phyloP scores from a whole-genome alignment of 805 yeast species.

The Metschnikowia sp. region DNA sequence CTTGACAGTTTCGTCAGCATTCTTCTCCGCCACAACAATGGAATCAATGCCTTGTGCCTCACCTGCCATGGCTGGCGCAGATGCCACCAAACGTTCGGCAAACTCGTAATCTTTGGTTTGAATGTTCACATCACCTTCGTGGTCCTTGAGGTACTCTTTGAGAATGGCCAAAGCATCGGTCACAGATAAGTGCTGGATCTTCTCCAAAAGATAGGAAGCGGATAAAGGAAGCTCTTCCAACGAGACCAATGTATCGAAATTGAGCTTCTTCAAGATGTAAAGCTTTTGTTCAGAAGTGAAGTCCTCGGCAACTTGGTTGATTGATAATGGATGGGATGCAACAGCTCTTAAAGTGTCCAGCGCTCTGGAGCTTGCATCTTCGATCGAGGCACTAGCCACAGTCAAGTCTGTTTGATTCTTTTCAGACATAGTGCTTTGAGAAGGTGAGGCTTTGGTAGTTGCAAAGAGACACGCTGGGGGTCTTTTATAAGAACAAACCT shows the following conservation, averaged over 20 bases:
- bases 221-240: slow-evolving; percentile 31
- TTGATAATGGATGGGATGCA: slow-evolving; percentile 22
- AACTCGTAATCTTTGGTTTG: slow-evolving; percentile 34
- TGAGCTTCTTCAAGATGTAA: slow-evolving; percentile 26
- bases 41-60: not conserved
- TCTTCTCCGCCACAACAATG: slow-evolving; percentile 4
- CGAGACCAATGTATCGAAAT: slow-evolving; percentile 22
- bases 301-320: slow-evolving; percentile 25
- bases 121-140: slow-evolving; percentile 47
- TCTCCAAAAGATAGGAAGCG: slow-evolving; percentile 39
- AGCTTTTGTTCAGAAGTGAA: slow-evolving; percentile 27
- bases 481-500: too few relatives aligned
- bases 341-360: slow-evolving; percentile 17
- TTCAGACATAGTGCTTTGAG: not conserved
- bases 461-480: too few relatives aligned
- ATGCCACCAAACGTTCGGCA: slow-evolving; percentile 19
- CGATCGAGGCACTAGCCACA: not conserved
- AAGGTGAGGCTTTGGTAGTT: too few relatives aligned
- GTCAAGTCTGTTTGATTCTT: not conserved
- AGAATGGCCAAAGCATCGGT: slow-evolving; percentile 41
- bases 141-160: slow-evolving; percentile 36
- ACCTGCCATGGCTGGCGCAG: not conserved
- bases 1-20: slow-evolving; percentile 11
- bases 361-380: slow-evolving; percentile 1
- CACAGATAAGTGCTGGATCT: slow-evolving; percentile 29